Evolutionary conservation across 164 flowering plant genomes (phyloP).

Genomic region (Cinnamomum chago): DNA sequence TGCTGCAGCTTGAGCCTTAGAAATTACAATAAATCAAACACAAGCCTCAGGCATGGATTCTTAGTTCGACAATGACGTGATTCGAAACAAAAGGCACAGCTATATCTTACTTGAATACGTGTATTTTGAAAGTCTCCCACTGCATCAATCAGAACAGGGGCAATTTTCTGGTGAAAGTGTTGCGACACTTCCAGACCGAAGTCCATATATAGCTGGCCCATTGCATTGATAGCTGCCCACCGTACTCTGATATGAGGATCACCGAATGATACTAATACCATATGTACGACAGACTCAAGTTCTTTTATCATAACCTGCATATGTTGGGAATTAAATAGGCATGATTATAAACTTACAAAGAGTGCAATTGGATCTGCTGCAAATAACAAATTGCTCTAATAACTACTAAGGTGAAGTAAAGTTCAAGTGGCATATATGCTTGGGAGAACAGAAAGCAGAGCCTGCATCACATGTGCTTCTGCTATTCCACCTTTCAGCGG

Average conservation of each 20-base stretch:
- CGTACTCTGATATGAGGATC: constrained; percentile 34
- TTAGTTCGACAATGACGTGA: neutral
- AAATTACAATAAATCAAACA: constrained; percentile 2
- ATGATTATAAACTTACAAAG: neutral
- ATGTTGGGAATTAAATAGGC: neutral
- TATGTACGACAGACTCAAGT: constrained; percentile 22
- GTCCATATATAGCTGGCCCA: constrained; percentile 36
- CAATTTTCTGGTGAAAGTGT: constrained; percentile 28
- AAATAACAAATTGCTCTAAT: no score
- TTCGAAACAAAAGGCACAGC: neutral
- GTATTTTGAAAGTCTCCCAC: constrained; percentile 34
- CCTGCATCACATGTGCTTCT: neutral
- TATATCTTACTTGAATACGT: constrained; percentile 26
- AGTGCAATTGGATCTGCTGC: no score
- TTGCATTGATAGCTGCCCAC: constrained; percentile 42
- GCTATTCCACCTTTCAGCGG: neutral
- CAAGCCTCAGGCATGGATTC: neutral
- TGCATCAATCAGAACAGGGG: constrained; percentile 25
- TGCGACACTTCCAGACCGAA: constrained; percentile 32
- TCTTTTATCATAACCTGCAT: constrained; percentile 27
- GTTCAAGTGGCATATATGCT: neutral
- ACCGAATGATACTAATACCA: constrained; percentile 28
- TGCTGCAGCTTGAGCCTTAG: constrained; percentile 34
- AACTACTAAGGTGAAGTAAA: no score
- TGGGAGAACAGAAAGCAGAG: neutral